phyloP scores from a whole-genome alignment of 2,329 filamentous ascomycete species.

The Curvularia sp. region DNA sequence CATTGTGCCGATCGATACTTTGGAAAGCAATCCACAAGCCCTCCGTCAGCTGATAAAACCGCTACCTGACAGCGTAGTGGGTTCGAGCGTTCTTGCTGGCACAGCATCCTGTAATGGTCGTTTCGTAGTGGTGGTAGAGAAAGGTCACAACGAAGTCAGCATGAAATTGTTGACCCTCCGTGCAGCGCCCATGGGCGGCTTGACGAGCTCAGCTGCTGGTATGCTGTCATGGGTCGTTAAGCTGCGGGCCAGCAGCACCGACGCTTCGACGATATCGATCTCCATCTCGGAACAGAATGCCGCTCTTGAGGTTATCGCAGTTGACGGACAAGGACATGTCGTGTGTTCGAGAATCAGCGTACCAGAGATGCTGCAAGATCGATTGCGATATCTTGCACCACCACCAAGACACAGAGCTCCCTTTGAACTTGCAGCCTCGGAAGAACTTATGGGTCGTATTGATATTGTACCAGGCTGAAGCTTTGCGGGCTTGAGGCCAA shows the following conservation, averaged over 20 bases:
- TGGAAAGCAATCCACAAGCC: constrained; percentile 4
- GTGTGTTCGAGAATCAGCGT: constrained; percentile 24
- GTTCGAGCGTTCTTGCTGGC: constrained; percentile 22
- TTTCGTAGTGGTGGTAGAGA: constrained; percentile 28
- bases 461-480: constrained; percentile 12
- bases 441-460: constrained; percentile 1
- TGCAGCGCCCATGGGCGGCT: constrained; percentile 18
- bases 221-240: constrained; percentile 14
- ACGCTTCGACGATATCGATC: constrained; percentile 23
- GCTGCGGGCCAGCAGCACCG: constrained; percentile 13
- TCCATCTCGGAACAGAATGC: constrained; percentile 21
- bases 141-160: constrained; percentile 1
- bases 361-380: constrained; percentile 19
- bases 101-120: constrained; percentile 24
- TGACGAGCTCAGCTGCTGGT: constrained; percentile 20
- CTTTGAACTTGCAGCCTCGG: constrained; percentile 6
- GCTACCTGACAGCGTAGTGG: constrained; percentile 16
- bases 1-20: constrained; percentile 22
- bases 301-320: constrained; percentile 27
- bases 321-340: constrained; percentile 27
- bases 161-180: constrained; percentile 26
- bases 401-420: background rate
- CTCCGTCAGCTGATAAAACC: constrained; percentile 13
- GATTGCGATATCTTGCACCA: background rate
- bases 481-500: background rate